Evolutionary conservation across 2,329 filamentous ascomycete genomes (phyloP).

Genomic region (Pseudocercospora vitis): DNA sequence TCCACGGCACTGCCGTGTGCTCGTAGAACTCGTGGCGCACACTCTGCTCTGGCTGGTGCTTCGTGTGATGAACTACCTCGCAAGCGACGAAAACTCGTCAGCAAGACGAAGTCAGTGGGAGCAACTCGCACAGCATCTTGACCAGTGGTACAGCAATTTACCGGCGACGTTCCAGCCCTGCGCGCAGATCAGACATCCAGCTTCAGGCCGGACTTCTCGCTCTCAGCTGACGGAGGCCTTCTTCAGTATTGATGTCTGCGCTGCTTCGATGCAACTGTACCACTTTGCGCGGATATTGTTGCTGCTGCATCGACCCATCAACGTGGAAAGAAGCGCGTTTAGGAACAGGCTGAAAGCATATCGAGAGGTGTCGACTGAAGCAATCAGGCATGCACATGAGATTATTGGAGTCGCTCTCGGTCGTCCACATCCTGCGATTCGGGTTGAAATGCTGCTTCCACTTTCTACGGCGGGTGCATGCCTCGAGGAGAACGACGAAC

Average conservation of each 20-base stretch:
- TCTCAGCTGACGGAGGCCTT: conserved; percentile 54
- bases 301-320: conserved; percentile 57
- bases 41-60: conserved; percentile 65
- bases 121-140: conserved; percentile 57
- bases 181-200: conserved; percentile 41
- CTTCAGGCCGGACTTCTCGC: conserved; percentile 15
- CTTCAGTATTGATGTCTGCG: conserved; percentile 64
- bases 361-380: conserved; percentile 55
- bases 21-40: conserved; percentile 55
- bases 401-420: conserved; percentile 62
- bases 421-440: conserved; percentile 56
- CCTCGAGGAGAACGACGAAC: conserved; percentile 56
- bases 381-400: conserved; percentile 58
- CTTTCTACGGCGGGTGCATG: conserved; percentile 63
- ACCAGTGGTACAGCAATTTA: conserved; percentile 59
- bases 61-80: conserved; percentile 64
- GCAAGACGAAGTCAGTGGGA: conserved; percentile 49
- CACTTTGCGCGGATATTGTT: conserved; percentile 64
- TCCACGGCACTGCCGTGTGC: conserved; percentile 31
- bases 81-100: conserved; percentile 51
- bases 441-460: conserved; percentile 59
- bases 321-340: conserved; percentile 48
- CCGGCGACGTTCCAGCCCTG: conserved; percentile 62
- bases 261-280: conserved; percentile 64
- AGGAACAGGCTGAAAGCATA: conserved; percentile 55